Conservation (phyloP, 169 alveolate species). For the Babesia bovis region DNA sequence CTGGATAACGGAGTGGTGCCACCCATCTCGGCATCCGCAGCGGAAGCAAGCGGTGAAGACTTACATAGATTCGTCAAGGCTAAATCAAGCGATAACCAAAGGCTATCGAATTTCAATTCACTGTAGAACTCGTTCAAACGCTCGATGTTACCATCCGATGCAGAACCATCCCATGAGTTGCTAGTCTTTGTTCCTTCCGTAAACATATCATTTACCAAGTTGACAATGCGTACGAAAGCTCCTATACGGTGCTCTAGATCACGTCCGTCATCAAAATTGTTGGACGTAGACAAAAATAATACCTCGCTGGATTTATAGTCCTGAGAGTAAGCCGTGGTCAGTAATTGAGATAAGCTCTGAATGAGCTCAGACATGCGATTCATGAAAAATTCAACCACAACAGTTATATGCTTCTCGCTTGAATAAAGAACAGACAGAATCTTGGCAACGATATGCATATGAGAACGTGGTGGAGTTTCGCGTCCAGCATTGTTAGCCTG, state of each 20-base stretch:
- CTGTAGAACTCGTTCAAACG: slow-evolving; percentile 34
- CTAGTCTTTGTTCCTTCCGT: background rate
- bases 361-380: background rate
- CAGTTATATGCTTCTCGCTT: background rate
- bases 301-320: background rate
- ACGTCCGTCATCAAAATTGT: background rate
- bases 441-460: slow-evolving; percentile 37
- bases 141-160: background rate
- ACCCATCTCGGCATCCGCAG: background rate
- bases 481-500: slow-evolving; percentile 15
- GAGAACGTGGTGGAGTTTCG: slow-evolving; percentile 33
- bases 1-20: background rate
- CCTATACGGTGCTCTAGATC: slow-evolving; percentile 42
- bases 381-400: slow-evolving; percentile 5
- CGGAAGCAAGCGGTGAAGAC: background rate
- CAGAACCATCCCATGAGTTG: background rate
- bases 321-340: background rate
- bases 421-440: slow-evolving; percentile 33
- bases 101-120: slow-evolving; percentile 23
- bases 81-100: slow-evolving; percentile 43
- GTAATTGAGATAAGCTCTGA: background rate
- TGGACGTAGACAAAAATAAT: background rate
- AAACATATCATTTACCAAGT: slow-evolving; percentile 25
- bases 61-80: slow-evolving; percentile 9
- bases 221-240: slow-evolving; percentile 47